phyloP scores from a whole-genome alignment of 2,329 filamentous ascomycete species.

The Triangularia verruculosa region DNA sequence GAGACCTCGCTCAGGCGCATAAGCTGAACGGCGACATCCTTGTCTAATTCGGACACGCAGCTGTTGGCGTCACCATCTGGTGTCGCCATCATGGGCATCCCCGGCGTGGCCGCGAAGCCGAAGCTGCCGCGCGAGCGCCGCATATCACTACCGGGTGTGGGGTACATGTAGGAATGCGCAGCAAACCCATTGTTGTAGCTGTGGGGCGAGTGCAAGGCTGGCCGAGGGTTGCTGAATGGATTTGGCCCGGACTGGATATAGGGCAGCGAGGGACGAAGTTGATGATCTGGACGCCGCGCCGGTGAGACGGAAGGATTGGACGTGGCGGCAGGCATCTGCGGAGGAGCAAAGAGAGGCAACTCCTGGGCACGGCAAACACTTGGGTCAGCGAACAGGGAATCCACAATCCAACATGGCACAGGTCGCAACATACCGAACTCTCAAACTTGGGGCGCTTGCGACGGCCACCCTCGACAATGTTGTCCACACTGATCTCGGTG shows the following conservation, averaged over 20 bases:
- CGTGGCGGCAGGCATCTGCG: slow-evolving; percentile 88
- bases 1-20: slow-evolving; percentile 94
- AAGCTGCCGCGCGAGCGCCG: slow-evolving; percentile 66
- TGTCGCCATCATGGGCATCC: slow-evolving; percentile 57
- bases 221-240: slow-evolving; percentile 72
- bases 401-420: background rate
- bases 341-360: slow-evolving; percentile 89
- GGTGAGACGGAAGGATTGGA: slow-evolving; percentile 98
- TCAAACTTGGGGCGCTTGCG: slow-evolving; percentile 94
- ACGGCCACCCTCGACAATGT: slow-evolving; percentile 95
- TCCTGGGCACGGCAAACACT: slow-evolving; percentile 56
- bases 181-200: slow-evolving; percentile 60
- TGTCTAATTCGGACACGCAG: slow-evolving; percentile 91
- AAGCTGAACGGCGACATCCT: slow-evolving; percentile 91
- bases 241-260: slow-evolving; percentile 75
- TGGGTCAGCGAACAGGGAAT: slow-evolving; percentile 27
- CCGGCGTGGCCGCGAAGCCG: slow-evolving; percentile 48
- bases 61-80: slow-evolving; percentile 97
- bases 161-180: slow-evolving; percentile 57
- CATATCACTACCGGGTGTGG: slow-evolving; percentile 59
- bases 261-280: slow-evolving; percentile 69
- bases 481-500: slow-evolving; percentile 96
- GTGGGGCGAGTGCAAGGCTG: slow-evolving; percentile 75
- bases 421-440: slow-evolving; percentile 78
- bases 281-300: slow-evolving; percentile 72